Conservation (phyloP, 352 stramenopile genomes). For the Blastocystis sp. region DNA sequence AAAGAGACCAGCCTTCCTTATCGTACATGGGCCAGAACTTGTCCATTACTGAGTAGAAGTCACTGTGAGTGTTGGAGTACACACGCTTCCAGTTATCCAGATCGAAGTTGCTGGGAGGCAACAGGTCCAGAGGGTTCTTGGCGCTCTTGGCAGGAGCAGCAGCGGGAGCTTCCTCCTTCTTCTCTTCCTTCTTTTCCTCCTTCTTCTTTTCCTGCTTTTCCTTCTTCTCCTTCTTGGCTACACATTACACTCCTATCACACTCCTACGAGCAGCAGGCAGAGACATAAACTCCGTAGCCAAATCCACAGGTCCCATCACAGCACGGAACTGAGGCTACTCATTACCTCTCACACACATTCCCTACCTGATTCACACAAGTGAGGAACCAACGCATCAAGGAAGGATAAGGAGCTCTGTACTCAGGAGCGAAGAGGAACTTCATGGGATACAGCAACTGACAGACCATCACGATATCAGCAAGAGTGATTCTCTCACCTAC, state of each 20-base stretch:
- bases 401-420: constrained; percentile 78
- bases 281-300: constrained; percentile 71
- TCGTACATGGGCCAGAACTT: constrained; percentile 83
- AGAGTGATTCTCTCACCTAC: constrained; percentile 83
- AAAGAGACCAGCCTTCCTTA: constrained; percentile 78
- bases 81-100: constrained; percentile 82
- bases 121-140: constrained; percentile 77
- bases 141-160: constrained; percentile 68
- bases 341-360: background rate
- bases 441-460: constrained; percentile 83
- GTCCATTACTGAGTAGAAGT: constrained; percentile 77
- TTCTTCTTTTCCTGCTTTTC: constrained; percentile 65
- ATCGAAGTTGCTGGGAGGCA: constrained; percentile 76
- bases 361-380: constrained; percentile 79
- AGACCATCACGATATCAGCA: constrained; percentile 80
- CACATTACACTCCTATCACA: background rate
- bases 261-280: background rate
- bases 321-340: constrained; percentile 75
- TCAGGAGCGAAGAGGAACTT: constrained; percentile 82
- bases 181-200: constrained; percentile 69
- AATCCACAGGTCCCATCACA: constrained; percentile 79
- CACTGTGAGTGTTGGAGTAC: constrained; percentile 78
- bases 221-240: constrained; percentile 62
- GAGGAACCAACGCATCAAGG: constrained; percentile 82
- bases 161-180: constrained; percentile 58